Evolutionary conservation across 257 asterid genomes (phyloP).

Genomic region (Solanum okadae): DNA sequence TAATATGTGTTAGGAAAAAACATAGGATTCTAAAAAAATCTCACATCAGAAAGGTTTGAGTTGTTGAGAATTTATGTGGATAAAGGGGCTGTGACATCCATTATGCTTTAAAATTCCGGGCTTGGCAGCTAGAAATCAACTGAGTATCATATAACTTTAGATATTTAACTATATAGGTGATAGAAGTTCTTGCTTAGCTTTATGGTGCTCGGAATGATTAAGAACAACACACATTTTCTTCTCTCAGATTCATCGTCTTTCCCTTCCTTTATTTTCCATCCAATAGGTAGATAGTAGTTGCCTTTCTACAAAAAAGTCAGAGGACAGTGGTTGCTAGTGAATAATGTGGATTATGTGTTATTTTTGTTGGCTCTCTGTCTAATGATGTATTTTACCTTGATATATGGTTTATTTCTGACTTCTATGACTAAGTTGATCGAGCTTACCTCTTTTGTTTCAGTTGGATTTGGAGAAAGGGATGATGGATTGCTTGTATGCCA

Average conservation of each 20-base stretch:
- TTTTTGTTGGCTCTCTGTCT: background rate
- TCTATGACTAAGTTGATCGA: background rate
- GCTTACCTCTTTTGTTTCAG: constrained; percentile 25
- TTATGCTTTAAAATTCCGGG: background rate
- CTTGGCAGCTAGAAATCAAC: background rate
- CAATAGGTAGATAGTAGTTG: background rate
- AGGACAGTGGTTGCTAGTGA: background rate
- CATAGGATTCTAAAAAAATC: background rate
- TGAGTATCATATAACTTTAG: background rate
- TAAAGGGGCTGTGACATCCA: background rate
- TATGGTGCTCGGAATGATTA: background rate
- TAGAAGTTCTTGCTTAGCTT: background rate
- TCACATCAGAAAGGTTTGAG: background rate
- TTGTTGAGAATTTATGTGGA: background rate
- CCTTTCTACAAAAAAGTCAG: background rate
- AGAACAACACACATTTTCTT: background rate
- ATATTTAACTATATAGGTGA: background rate
- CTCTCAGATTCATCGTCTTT: background rate
- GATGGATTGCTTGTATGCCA: constrained; percentile 98
- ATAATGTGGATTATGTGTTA: background rate
- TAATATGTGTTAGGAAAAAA: background rate
- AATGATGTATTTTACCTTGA: background rate
- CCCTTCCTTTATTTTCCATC: background rate
- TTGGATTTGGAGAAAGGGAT: constrained; percentile 92
- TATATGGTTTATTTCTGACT: background rate